These are phyloP conservation scores for Pseudogymnoascus sp. DNA, from an alignment of 2,329 filamentous ascomycete genomes.

Conservation along the genomic window DNA sequence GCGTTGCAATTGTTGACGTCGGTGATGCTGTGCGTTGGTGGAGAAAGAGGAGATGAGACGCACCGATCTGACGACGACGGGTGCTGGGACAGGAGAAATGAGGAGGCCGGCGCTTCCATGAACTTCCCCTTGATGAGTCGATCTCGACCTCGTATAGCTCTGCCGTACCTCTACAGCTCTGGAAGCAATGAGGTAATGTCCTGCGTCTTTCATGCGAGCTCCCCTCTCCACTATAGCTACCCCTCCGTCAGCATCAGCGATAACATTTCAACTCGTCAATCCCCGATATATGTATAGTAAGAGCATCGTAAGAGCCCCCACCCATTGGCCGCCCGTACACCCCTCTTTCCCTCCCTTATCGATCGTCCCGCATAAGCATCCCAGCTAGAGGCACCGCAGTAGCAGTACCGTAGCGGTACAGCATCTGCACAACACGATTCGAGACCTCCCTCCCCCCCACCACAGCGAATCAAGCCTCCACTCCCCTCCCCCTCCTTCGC, in stretches of 20 bases:
- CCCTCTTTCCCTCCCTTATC: constrained; percentile 6
- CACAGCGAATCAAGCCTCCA: background rate
- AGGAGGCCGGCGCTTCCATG: background rate
- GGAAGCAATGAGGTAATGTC: background rate
- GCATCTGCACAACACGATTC: constrained; percentile 7
- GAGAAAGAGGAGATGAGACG: background rate
- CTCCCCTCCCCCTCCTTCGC: background rate
- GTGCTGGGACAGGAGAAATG: background rate
- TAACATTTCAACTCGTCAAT: background rate
- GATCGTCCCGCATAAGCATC: constrained; percentile 1
- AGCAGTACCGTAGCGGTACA: background rate
- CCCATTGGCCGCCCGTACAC: background rate
- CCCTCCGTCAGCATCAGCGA: background rate
- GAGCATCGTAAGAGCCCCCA: background rate
- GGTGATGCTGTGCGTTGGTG: background rate
- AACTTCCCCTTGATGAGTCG: background rate
- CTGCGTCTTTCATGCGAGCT: background rate
- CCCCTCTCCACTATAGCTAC: background rate
- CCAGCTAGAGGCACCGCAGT: background rate
- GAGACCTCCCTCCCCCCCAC: background rate
- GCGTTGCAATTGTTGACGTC: background rate
- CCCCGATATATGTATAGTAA: background rate
- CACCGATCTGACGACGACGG: background rate
- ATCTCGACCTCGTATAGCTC: background rate
- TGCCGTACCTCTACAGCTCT: background rate